Conservation (phyloP, 2,329 filamentous ascomycete species). For the Monilinia fructigena region DNA sequence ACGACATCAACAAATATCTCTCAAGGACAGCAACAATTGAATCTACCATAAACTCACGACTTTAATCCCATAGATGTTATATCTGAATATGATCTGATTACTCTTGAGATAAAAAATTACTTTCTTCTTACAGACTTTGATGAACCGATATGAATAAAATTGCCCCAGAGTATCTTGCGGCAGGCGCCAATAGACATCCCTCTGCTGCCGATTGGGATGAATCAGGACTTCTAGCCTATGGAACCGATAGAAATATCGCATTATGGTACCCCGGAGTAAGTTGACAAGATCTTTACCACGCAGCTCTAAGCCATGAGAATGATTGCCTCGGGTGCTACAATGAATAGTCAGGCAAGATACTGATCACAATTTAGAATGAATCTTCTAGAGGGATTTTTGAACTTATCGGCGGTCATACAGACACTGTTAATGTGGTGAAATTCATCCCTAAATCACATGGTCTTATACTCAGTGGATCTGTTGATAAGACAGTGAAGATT, state of each 20-base stretch:
- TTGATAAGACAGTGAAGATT: slow-evolving; percentile 73
- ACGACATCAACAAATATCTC: slow-evolving; percentile 16
- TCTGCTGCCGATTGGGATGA: slow-evolving; percentile 86
- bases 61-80: not conserved
- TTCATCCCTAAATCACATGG: slow-evolving; percentile 62
- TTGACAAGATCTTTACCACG: slow-evolving; percentile 26
- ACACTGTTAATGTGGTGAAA: slow-evolving; percentile 77
- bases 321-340: not conserved
- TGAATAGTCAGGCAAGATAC: not conserved
- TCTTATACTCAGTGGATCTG: slow-evolving; percentile 74
- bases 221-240: slow-evolving; percentile 76
- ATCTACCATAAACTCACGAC: not conserved
- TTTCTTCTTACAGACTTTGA: slow-evolving; percentile 11
- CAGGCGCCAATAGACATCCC: slow-evolving; percentile 87
- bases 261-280: slow-evolving; percentile 79
- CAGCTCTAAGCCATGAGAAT: not conserved
- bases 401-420: slow-evolving; percentile 74
- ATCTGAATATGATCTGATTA: not conserved
- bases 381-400: slow-evolving; percentile 55
- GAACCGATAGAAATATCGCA: slow-evolving; percentile 83
- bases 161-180: slow-evolving; percentile 45
- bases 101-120: not conserved
- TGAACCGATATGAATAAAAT: slow-evolving; percentile 31
- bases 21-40: not conserved
- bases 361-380: slow-evolving; percentile 27